Conservation (phyloP, 768 basidiomycete genomes). For the Leccinum boreale region DNA sequence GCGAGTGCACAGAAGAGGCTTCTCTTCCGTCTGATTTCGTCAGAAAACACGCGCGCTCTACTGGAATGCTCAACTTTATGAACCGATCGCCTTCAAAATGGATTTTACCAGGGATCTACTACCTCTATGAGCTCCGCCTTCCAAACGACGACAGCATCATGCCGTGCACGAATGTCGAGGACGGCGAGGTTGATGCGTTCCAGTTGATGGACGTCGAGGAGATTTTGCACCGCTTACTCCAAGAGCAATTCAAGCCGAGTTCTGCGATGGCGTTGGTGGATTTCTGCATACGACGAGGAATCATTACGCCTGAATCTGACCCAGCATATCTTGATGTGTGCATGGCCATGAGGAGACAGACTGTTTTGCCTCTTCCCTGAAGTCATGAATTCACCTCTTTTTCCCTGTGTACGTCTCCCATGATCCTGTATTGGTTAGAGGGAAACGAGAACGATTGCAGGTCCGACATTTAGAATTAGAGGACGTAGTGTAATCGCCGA, state of each 20-base stretch:
- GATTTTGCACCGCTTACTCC: slow-evolving; percentile 33
- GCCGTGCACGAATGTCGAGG: slow-evolving; percentile 35
- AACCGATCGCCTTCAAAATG: slow-evolving; percentile 42
- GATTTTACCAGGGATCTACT: slow-evolving; percentile 45
- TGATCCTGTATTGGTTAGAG: background rate
- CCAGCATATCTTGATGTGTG: slow-evolving; percentile 23
- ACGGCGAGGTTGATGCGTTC: slow-evolving; percentile 44
- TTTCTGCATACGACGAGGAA: slow-evolving; percentile 39
- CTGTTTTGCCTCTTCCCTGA: slow-evolving; percentile 22
- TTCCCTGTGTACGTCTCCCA: background rate
- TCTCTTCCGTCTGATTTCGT: slow-evolving; percentile 38
- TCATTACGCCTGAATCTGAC: slow-evolving; percentile 24
- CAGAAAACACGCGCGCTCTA: slow-evolving; percentile 27
- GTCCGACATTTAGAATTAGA: background rate
- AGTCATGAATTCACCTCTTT: background rate
- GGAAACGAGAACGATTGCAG: background rate
- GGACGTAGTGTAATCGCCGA: background rate
- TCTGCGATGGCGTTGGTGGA: slow-evolving; percentile 42
- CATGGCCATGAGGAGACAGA: slow-evolving; percentile 17
- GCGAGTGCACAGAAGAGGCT: slow-evolving; percentile 44
- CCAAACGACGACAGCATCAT: slow-evolving; percentile 32
- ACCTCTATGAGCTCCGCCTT: slow-evolving; percentile 42
- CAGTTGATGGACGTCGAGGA: slow-evolving; percentile 34
- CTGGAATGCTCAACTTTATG: slow-evolving; percentile 38
- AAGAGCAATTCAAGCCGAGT: slow-evolving; percentile 39